Evolutionary conservation across 768 basidiomycete species (phyloP).

Genomic region (Suillus subluteus): DNA sequence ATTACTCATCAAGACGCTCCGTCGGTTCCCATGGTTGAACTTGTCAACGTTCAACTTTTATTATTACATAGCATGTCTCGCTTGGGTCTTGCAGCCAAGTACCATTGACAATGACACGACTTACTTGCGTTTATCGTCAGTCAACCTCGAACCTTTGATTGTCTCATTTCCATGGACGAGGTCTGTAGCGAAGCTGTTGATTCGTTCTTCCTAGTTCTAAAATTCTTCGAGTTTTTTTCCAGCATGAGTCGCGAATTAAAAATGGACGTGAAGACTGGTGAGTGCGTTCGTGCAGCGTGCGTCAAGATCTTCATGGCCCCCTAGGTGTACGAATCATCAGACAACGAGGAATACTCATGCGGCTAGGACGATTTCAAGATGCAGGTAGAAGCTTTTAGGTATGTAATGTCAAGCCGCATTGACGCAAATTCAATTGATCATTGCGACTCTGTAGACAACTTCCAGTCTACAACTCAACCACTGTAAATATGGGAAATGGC

Average conservation of each 20-base stretch:
- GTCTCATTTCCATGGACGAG: too few species aligned
- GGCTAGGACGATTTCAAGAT: neutral
- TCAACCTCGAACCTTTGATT: too few species aligned
- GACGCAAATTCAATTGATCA: neutral
- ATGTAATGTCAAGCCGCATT: neutral
- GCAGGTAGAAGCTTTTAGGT: neutral
- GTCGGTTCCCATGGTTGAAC: too few species aligned
- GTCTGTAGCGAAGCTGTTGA: too few species aligned
- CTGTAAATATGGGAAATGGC: too few species aligned
- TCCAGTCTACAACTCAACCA: neutral
- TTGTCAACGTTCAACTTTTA: too few species aligned
- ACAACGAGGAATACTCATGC: neutral
- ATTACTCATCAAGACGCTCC: too few species aligned
- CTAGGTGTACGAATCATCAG: conserved; percentile 3
- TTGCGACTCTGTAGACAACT: neutral
- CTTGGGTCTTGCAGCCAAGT: too few species aligned
- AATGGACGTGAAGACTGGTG: neutral
- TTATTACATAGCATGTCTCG: too few species aligned
- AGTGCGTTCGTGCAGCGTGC: neutral
- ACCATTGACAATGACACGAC: too few species aligned
- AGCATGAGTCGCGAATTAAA: neutral
- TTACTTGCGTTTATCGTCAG: too few species aligned
- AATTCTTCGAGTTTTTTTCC: neutral
- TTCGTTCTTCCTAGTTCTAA: neutral
- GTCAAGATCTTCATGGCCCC: neutral